Base-by-base conservation (phyloP, 805 yeast genomes). In the Torulaspora microellipsoides region DNA sequence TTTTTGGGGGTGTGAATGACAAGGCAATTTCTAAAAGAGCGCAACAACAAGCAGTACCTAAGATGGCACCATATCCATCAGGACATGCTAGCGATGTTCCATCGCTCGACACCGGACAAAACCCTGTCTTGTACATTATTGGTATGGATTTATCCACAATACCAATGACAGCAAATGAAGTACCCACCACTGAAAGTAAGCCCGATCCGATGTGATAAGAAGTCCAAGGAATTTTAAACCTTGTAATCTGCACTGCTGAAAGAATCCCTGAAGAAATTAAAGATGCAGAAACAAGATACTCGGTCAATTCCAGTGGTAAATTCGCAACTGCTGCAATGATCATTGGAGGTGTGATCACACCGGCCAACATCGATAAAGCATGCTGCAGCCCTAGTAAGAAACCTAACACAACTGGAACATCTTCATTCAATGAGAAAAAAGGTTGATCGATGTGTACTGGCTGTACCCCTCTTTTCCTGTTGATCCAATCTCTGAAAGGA, bases 361-460 rank as follows among this genome's bases (percentile, higher is more conserved):
- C 96, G 12, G 96, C 96, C 67, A 89, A 68, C 96, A 90, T 89
- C 20, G 96, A 80, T 51, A 89, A 64, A 1, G 95, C 69, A 60
- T 89, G 97, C 68, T 89, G 96, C 49, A 89, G 73, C 13, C 97
- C 96, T 28, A 90, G 73, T 9, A 89, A 44, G 45, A 84, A 62
- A 1, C 95, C 95, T 45, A 89, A 69, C 7, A 84, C 53, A n/a
- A 88, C 53, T 0, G 97, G 97, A 78, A 90, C 81, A 1, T 81
- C 86, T 34, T 81, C 78, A 60, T 88, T 71, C 39, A 89, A 66
- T 4, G 93, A 88, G 55, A 88, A 90, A 66, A 89, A 89, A 0
- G 95, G 95, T 56, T 83, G 88, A 30, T 55, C 60, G 11, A 43
- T 36, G 10, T 42, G 46, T 2, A 78, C 68, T 42, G 75, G 76